Evolutionary conservation across 192 early-diverging fungal species (phyloP), one percentile per base, ranked within the genome.

Genomic region (Haplosporangium gracile): DNA sequence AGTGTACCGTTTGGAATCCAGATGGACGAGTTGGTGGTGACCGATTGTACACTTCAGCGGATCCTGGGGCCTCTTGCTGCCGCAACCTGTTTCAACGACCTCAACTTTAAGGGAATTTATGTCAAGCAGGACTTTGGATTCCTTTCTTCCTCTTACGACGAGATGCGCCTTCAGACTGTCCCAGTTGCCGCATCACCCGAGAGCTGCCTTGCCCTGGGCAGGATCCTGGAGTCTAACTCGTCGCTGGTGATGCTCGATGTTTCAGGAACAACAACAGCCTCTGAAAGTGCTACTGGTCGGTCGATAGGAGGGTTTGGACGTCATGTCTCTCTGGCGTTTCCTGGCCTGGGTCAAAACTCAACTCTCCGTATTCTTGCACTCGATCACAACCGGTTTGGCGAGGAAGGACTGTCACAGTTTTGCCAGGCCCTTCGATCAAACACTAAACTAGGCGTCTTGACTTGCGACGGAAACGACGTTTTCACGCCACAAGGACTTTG

Each of bases 401-500:
- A 79, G 69, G 68, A 75, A 16, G 73, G 69, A 5, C 51, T 85
- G 38, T 22, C 70, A 2, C 40, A 76, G 26, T 69, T 85, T 45
- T 74, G 71, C 39, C 40, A 79, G 43, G 82, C 82, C 7, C 36
- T 85, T 36, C 72, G 45, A 36, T 15, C 40, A 2, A 85, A 85
- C 57, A 26, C 36, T 29, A 47, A 40, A 15, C 18, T 85, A 0
- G 40, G 82, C n/a, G 73, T 79, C 1, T 26, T 85, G 26, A 79
- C 73, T 47, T 85, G 82, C 38, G 72, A 79, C n/a, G 82, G 82
- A 65, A 85, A 85, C 15, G 82, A 85, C 45, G 74, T 72, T 5
- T 79, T 72, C 36, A 79, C 82, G 7, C 69, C 68, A 15, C 65
- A 76, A 68, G 77, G 77, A 1, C 72, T 85, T 1, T 29, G 47